Evolutionary conservation across 805 yeast species (phyloP), one percentile per base, ranked within the genome.

Genomic region (Ogataea pignaliae): DNA sequence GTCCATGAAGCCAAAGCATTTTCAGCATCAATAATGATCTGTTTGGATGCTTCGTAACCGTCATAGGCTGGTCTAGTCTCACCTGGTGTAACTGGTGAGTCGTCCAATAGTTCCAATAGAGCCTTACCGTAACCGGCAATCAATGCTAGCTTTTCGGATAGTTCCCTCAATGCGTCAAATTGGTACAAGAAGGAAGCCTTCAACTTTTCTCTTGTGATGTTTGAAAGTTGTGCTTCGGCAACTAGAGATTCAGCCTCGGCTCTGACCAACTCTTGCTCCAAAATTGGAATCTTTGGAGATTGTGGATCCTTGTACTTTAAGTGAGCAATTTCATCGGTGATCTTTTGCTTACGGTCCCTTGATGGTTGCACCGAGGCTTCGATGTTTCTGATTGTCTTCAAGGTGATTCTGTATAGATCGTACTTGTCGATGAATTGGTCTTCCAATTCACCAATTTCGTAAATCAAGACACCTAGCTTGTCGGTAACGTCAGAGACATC

Each of bases 51-150:
- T 68, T 91, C 97, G 69, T 89, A 91, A 56, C 98, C 98, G 64
- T 93, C 98, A 71, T 93, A 91, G 48, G 96, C 91, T 40, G 96
- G 91, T 77, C 98, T 88, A 54, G 96, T 84, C 78, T 91, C 98
- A 76, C 99, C 99, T 52, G 99, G 99, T 56, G 97, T 91, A 54
- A 93, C 97, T 52, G 98, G 96, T 54, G 93, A 73, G 71, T 91
- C 98, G 68, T 91, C 98, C 66, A 91, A 79, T 64, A 91, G 81
- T 77, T 93, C 98, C 64, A 93, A 78, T 55, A 91, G 74, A 37
- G 97, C 97, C 78, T 91, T 91, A 74, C 98, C 98, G 78, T 93
- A 93, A 64, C 97, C 97, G 59, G 98, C 97, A 73, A 91, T 91
- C 59, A 93, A 76, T 42, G 98, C 98, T 57, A 87, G 78, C 76